phyloP scores from a whole-genome alignment of 2,329 filamentous ascomycete species.

The Sporothrix luriei region DNA sequence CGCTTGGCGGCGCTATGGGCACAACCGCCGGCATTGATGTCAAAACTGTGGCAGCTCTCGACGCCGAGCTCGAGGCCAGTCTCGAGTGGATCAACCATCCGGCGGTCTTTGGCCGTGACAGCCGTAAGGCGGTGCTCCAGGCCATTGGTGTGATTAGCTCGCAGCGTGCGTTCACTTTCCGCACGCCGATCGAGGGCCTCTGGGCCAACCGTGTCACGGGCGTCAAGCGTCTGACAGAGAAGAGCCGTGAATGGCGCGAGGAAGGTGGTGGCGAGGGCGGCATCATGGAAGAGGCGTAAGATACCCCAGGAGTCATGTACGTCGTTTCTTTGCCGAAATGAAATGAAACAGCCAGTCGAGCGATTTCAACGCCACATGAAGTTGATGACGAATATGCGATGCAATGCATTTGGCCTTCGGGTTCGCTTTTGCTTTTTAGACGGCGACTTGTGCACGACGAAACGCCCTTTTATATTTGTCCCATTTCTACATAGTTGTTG shows the following conservation, averaged over 20 bases:
- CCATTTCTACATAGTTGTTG: background rate
- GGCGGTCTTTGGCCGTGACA: constrained; percentile 90
- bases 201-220: constrained; percentile 85
- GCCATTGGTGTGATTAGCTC: constrained; percentile 96
- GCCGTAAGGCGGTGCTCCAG: constrained; percentile 91
- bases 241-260: constrained; percentile 89
- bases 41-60: constrained; percentile 79
- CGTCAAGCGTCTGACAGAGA: constrained; percentile 77
- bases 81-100: constrained; percentile 98
- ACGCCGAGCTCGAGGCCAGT: constrained; percentile 84
- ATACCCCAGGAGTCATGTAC: background rate
- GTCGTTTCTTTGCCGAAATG: background rate
- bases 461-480: constrained; percentile 3
- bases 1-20: constrained; percentile 56
- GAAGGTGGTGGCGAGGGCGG: constrained; percentile 72
- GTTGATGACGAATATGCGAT: background rate
- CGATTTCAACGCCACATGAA: constrained; percentile 1
- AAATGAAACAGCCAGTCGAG: constrained; percentile 1
- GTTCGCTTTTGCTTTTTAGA: background rate
- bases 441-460: constrained; percentile 17
- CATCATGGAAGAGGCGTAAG: constrained; percentile 61
- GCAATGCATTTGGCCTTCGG: background rate
- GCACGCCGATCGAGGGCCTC: constrained; percentile 82
- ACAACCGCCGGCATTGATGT: constrained; percentile 74
- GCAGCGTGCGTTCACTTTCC: constrained; percentile 90